phyloP scores from a whole-genome alignment of 352 stramenopile species.

The Phytophthora pisi region DNA sequence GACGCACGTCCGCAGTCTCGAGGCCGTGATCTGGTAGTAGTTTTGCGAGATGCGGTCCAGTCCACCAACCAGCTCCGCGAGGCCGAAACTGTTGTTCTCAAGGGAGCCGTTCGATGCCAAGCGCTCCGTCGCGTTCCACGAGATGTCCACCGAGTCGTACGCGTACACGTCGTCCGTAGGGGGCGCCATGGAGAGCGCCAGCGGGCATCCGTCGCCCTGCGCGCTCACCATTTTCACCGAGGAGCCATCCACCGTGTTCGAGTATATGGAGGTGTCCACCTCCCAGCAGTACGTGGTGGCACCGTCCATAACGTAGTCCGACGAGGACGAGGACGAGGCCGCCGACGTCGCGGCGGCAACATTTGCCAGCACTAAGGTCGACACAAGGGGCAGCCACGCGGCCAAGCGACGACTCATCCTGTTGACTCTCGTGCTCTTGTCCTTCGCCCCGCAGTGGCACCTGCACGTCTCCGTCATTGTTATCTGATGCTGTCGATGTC shows the following conservation, averaged over 20 bases:
- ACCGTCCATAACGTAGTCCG: constrained; percentile 41
- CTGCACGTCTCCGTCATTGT: constrained; percentile 16
- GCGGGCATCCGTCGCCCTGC: constrained; percentile 53
- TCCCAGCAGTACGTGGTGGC: constrained; percentile 69
- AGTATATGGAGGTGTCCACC: constrained; percentile 60
- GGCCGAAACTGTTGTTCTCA: constrained; percentile 51
- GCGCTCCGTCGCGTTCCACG: constrained; percentile 70
- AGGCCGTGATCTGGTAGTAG: constrained; percentile 60
- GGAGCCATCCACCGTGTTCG: constrained; percentile 49
- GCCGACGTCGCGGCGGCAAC: constrained; percentile 18
- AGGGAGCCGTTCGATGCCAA: constrained; percentile 37
- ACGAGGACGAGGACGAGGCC: constrained; percentile 21
- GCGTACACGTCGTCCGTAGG: constrained; percentile 52
- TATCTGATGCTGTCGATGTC: constrained; percentile 2
- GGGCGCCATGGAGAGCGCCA: constrained; percentile 55
- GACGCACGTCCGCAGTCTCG: constrained; percentile 56
- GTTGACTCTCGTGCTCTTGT: constrained; percentile 10
- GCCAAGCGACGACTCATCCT: constrained; percentile 13
- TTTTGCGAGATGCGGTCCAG: constrained; percentile 61
- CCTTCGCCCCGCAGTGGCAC: constrained; percentile 8
- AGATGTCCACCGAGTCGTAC: constrained; percentile 62
- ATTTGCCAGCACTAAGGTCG: constrained; percentile 23
- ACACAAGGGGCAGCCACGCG: constrained; percentile 13
- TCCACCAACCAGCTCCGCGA: constrained; percentile 47
- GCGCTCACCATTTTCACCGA: constrained; percentile 39